Conservation (phyloP, 805 yeast genomes). For the Lipomyces spencermartinsiae region DNA sequence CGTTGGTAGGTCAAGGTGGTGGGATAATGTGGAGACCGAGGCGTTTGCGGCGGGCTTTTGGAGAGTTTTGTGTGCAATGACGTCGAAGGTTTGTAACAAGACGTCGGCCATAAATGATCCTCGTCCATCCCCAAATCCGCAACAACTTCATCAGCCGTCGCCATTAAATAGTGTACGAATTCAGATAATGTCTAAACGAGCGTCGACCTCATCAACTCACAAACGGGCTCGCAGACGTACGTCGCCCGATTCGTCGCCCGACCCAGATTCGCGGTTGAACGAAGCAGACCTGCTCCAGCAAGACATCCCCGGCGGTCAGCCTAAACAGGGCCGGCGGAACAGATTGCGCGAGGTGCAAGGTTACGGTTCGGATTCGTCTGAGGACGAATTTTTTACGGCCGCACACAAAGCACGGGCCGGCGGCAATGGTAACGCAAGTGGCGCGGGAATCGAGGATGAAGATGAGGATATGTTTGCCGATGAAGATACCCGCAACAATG, state of each 20-base stretch:
- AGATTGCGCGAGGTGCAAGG: slow-evolving; percentile 30
- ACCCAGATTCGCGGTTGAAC: slow-evolving; percentile 6
- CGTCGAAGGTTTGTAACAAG: not conserved
- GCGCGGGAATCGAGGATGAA: slow-evolving; percentile 42
- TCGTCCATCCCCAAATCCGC: not conserved
- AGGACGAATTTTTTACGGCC: slow-evolving; percentile 29
- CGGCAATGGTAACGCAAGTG: slow-evolving; percentile 16
- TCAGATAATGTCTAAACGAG: slow-evolving; percentile 3
- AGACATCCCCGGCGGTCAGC: slow-evolving; percentile 34
- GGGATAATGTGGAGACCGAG: not conserved
- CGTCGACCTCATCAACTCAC: slow-evolving; percentile 4
- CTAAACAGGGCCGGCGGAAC: slow-evolving; percentile 22
- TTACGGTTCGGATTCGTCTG: slow-evolving; percentile 39
- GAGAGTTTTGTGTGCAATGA: not conserved
- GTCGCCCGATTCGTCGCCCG: not conserved
- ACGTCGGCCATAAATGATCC: too few species aligned
- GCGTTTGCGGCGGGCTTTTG: not conserved
- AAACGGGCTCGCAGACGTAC: slow-evolving; percentile 9
- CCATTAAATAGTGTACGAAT: not conserved
- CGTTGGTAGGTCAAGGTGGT: slow-evolving; percentile 8
- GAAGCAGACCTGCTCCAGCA: slow-evolving; percentile 27
- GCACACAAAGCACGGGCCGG: slow-evolving; percentile 21
- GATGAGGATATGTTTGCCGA: slow-evolving; percentile 44
- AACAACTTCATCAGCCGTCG: not conserved
- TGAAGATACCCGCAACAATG: not conserved